A percentile compares a stretch with the other conserved stretches of the same genome.
Evolutionary conservation across 164 flowering plant species (phyloP).

Genomic region (Piper longum): DNA sequence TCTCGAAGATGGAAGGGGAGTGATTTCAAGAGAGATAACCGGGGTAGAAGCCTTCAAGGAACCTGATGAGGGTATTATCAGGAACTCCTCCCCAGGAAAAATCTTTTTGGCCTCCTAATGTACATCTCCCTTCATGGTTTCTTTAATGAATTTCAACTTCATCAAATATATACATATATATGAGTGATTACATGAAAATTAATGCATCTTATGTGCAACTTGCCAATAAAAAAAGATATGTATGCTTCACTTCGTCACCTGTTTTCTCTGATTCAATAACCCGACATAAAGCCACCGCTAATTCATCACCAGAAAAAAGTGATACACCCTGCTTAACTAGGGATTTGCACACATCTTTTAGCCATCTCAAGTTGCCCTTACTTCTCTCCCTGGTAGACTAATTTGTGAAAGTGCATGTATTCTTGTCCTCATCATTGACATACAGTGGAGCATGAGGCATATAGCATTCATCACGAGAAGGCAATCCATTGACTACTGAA

Average conservation of each 20-base stretch:
- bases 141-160: too few relatives aligned
- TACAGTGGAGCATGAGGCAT: constrained; percentile 16
- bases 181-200: too few relatives aligned
- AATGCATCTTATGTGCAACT: too few relatives aligned
- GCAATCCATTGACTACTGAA: constrained; percentile 39
- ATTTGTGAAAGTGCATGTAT: constrained; percentile 8
- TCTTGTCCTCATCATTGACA: constrained; percentile 21
- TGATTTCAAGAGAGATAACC: too few relatives aligned
- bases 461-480: constrained; percentile 22
- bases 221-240: too few relatives aligned
- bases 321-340: constrained; percentile 6
- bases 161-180: too few relatives aligned
- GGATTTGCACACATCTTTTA: constrained; percentile 63
- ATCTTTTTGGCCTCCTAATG: too few relatives aligned
- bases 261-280: not conserved
- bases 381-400: constrained; percentile 17
- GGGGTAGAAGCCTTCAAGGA: too few relatives aligned
- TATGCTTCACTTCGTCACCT: constrained; percentile 29
- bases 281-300: not conserved
- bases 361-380: constrained; percentile 61
- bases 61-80: too few relatives aligned
- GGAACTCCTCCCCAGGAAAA: too few relatives aligned
- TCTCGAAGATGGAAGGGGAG: too few relatives aligned
- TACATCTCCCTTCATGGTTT: too few relatives aligned
- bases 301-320: not conserved